Evolutionary conservation across 2,329 filamentous ascomycete species (phyloP).

Genomic region (Allantophomopsis lycopodina): DNA sequence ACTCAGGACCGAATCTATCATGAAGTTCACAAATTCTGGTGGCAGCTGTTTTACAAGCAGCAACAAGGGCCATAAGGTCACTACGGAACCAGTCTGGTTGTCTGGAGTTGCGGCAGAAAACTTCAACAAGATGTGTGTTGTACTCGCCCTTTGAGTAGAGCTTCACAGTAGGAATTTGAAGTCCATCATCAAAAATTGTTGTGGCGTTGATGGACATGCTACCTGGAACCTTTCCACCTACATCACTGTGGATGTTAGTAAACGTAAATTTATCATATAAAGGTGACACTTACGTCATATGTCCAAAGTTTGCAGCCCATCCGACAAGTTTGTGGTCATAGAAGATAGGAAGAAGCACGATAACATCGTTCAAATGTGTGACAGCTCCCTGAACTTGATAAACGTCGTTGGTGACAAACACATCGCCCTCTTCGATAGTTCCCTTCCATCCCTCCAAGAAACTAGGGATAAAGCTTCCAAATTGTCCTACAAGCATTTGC

Average conservation of each 20-base stretch:
- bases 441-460: conserved; percentile 32
- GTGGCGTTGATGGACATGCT: conserved; percentile 33
- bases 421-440: conserved; percentile 31
- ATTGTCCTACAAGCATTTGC: conserved; percentile 36
- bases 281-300: conserved; percentile 20
- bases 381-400: conserved; percentile 33
- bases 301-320: conserved; percentile 35
- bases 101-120: conserved; percentile 32
- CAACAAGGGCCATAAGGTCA: conserved; percentile 30
- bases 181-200: conserved; percentile 32
- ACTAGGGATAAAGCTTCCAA: conserved; percentile 32
- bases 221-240: conserved; percentile 31
- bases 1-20: conserved; percentile 26
- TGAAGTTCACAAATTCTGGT: conserved; percentile 29
- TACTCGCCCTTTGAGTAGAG: conserved; percentile 27
- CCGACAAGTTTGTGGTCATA: conserved; percentile 27
- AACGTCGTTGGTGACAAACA: conserved; percentile 35
- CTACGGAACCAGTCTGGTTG: conserved; percentile 32
- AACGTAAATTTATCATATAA: too few relatives aligned
- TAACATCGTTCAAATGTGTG: conserved; percentile 33
- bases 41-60: conserved; percentile 29
- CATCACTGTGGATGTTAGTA: conserved; percentile 10
- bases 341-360: conserved; percentile 33
- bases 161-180: conserved; percentile 33
- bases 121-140: conserved; percentile 27